Evolutionary conservation across 768 basidiomycete species (phyloP).

Genomic region (Pisolithus marmoratus): DNA sequence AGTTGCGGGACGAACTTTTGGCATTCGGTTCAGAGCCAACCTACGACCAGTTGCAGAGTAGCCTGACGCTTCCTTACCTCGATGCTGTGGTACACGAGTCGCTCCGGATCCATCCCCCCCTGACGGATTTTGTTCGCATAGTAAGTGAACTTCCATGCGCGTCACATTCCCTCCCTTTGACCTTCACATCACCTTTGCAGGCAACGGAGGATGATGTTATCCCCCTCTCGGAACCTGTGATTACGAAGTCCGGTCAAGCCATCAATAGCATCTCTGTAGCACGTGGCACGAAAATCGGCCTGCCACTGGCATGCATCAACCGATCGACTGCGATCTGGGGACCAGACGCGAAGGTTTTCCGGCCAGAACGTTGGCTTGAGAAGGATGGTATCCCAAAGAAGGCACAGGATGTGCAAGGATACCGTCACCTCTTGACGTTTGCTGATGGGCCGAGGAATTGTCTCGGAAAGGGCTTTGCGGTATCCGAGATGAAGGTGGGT

Average conservation of each 20-base stretch:
- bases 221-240: conserved; percentile 30
- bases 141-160: conserved; percentile 14
- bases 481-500: conserved; percentile 23
- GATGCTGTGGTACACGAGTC: conserved; percentile 19
- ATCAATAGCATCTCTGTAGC: conserved; percentile 30
- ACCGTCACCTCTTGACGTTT: conserved; percentile 24
- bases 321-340: conserved; percentile 23
- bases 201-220: conserved; percentile 34
- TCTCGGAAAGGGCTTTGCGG: conserved; percentile 24
- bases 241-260: conserved; percentile 21
- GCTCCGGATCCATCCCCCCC: conserved; percentile 34
- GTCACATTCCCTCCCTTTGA: neutral
- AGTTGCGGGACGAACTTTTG: conserved; percentile 4
- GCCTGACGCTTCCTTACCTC: conserved; percentile 30
- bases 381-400: conserved; percentile 7
- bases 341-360: conserved; percentile 17
- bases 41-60: conserved; percentile 34
- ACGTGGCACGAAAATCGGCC: conserved; percentile 32
- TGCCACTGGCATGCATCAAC: conserved; percentile 7
- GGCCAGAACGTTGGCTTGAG: conserved; percentile 16
- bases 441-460: conserved; percentile 25
- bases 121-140: conserved; percentile 23
- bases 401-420: conserved; percentile 20
- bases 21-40: conserved; percentile 28
- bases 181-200: conserved; percentile 15